phyloP scores from a whole-genome alignment of 345 rosid genomes.

The Hypericum perforatum region DNA sequence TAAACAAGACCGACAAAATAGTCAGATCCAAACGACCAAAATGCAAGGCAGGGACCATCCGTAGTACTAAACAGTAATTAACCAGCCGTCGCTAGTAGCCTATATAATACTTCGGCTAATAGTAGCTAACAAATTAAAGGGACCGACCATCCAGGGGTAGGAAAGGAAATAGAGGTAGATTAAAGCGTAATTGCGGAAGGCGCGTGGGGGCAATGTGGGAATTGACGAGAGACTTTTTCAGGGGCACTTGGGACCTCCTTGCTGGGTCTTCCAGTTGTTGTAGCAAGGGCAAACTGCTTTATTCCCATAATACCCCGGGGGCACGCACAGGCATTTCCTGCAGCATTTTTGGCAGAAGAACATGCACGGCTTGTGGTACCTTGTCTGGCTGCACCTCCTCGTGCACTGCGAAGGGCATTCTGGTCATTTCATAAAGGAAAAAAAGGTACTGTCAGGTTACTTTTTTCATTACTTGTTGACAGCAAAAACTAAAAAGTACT shows the following conservation, averaged over 20 bases:
- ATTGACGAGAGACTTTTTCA: not conserved
- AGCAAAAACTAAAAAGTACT: not conserved
- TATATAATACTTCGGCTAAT: no score
- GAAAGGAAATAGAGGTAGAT: no score
- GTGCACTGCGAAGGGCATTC: slow-evolving; percentile 45
- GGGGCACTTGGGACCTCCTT: slow-evolving; percentile 26
- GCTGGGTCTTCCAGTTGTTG: slow-evolving; percentile 29
- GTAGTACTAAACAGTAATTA: no score
- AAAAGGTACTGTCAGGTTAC: not conserved
- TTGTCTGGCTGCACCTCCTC: slow-evolving; percentile 23
- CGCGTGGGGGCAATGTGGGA: no score
- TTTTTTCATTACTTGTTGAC: no score
- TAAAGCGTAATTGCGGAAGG: no score
- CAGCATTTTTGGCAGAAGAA: slow-evolving; percentile 26
- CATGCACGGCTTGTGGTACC: slow-evolving; percentile 29
- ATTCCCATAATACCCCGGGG: slow-evolving; percentile 13
- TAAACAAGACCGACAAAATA: no score
- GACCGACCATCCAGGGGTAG: no score
- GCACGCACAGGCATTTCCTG: slow-evolving; percentile 23
- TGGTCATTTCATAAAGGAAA: slow-evolving; percentile 22
- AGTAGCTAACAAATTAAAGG: no score
- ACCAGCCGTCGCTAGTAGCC: no score
- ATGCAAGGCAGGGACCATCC: no score
- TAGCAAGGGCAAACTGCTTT: slow-evolving; percentile 26
- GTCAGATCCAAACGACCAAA: no score